These are phyloP conservation scores for Apocynum venetum DNA, from an alignment of 257 asterid genomes.

Conservation along the genomic window DNA sequence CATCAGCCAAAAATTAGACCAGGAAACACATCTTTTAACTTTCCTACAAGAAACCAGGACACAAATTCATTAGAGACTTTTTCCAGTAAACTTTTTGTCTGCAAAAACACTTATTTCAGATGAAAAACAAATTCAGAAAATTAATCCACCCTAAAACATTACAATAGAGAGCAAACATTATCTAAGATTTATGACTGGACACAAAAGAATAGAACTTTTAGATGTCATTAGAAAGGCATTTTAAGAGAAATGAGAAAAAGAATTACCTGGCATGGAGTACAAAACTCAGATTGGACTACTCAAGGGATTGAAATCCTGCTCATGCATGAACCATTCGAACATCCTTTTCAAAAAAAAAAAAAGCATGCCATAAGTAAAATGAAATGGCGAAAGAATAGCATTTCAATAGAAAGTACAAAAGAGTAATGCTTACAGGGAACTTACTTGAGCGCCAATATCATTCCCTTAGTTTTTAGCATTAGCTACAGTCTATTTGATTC, in stretches of 20 bases:
- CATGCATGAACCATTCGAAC: not conserved
- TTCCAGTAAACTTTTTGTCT: not conserved
- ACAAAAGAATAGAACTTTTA: not conserved
- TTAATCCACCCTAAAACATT: not conserved
- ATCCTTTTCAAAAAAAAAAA: conserved; percentile 5
- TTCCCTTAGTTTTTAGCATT: not conserved
- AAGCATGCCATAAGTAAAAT: not conserved
- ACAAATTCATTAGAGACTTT: not conserved
- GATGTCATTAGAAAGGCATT: not conserved
- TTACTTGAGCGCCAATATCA: conserved; percentile 7
- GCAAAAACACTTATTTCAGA: not conserved
- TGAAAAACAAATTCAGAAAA: not conserved
- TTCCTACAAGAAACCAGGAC: not conserved
- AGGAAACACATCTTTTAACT: not conserved
- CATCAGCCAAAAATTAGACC: not conserved
- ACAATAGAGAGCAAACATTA: not conserved
- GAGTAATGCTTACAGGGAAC: conserved; percentile 1
- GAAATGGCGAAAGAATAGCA: not conserved
- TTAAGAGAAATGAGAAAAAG: not conserved
- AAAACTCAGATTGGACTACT: not conserved
- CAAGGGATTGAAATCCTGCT: not conserved
- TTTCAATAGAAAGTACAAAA: not conserved
- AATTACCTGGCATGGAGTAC: conserved; percentile 11
- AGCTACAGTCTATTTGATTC: not conserved
- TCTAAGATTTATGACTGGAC: not conserved